Conservation (phyloP, 1,284 basidiomycete genomes). For the Boletellus dicymbophilus region DNA sequence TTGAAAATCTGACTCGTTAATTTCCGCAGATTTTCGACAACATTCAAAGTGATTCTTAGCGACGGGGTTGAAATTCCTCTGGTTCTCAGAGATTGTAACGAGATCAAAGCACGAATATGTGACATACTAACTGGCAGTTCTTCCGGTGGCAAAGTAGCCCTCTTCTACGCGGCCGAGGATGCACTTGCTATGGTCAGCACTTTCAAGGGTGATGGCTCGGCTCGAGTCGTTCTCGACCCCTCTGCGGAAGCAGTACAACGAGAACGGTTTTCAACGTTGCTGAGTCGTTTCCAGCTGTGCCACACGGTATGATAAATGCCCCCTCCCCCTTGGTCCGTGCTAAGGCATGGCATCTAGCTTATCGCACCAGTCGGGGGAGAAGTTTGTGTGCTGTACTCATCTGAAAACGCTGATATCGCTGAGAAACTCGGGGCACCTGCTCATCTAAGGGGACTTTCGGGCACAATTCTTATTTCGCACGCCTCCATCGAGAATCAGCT, state of each 20-base stretch:
- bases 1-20: slow-evolving; percentile 6
- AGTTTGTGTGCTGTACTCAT: slow-evolving; percentile 55
- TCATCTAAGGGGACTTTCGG: slow-evolving; percentile 34
- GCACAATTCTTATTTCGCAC: slow-evolving; percentile 36
- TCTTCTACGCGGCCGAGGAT: slow-evolving; percentile 50
- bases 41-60: slow-evolving; percentile 33
- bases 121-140: slow-evolving; percentile 38
- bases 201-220: slow-evolving; percentile 51
- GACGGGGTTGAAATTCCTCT: slow-evolving; percentile 34
- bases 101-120: slow-evolving; percentile 31
- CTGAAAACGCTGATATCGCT: slow-evolving; percentile 42
- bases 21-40: slow-evolving; percentile 19
- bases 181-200: slow-evolving; percentile 49
- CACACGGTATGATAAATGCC: slow-evolving; percentile 46
- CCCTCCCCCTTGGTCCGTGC: slow-evolving; percentile 3
- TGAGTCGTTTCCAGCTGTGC: slow-evolving; percentile 45
- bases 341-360: slow-evolving; percentile 43
- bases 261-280: slow-evolving; percentile 45
- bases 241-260: slow-evolving; percentile 42
- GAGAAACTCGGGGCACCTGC: slow-evolving; percentile 42
- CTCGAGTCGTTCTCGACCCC: slow-evolving; percentile 40
- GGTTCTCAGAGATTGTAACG: slow-evolving; percentile 40
- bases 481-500: slow-evolving; percentile 34
- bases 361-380: slow-evolving; percentile 48
- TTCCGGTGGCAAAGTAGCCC: slow-evolving; percentile 47